phyloP scores from a whole-genome alignment of 345 rosid genomes.

The Nasturtium officinale region DNA sequence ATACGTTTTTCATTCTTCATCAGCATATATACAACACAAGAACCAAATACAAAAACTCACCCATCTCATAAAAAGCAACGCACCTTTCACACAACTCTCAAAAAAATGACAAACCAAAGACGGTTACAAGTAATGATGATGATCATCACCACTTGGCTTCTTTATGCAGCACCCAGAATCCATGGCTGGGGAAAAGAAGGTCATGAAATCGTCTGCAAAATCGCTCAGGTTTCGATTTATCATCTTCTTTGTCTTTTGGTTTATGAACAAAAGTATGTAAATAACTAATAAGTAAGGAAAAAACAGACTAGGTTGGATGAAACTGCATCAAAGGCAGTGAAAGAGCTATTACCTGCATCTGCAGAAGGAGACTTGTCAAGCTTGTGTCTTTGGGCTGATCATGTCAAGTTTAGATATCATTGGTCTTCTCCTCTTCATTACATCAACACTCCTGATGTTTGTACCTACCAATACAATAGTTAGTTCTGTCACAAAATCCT shows the following conservation, averaged over 20 bases:
- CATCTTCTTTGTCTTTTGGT: not conserved
- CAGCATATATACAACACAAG: constrained; percentile 22
- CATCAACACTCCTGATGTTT: constrained; percentile 74
- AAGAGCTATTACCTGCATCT: constrained; percentile 57
- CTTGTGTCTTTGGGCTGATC: constrained; percentile 77
- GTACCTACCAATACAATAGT: constrained; percentile 64
- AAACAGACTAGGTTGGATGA: constrained; percentile 61
- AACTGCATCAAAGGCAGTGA: constrained; percentile 57
- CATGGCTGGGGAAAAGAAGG: constrained; percentile 77
- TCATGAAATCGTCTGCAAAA: constrained; percentile 63
- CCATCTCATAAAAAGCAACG: not conserved
- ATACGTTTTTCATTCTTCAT: constrained; percentile 1
- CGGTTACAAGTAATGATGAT: constrained; percentile 19
- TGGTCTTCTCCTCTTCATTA: constrained; percentile 82
- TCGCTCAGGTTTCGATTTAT: constrained; percentile 61
- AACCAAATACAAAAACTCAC: constrained; percentile 7
- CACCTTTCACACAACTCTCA: not conserved
- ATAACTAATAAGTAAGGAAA: not conserved
- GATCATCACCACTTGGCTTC: constrained; percentile 33
- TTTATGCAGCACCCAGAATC: constrained; percentile 22
- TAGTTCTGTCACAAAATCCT: constrained; percentile 19
- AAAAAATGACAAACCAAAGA: constrained; percentile 32
- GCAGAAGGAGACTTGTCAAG: constrained; percentile 68
- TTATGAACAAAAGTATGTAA: not conserved
- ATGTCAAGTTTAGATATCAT: constrained; percentile 60